Base-by-base conservation (phyloP, 176 grass and related monocot species). In the Pharus latifolius region DNA sequence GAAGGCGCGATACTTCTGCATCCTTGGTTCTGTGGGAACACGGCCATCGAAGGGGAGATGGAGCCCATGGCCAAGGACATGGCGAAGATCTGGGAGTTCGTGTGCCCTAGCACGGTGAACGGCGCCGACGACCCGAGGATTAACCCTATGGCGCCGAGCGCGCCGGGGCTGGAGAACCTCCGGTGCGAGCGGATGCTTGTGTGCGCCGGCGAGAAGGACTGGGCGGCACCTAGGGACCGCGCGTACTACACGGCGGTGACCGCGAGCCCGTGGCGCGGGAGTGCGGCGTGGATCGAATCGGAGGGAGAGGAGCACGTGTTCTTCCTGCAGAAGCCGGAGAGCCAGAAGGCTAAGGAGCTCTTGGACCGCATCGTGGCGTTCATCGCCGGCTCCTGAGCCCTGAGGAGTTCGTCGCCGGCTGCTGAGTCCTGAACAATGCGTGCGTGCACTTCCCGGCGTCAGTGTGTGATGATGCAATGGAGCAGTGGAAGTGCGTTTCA, bases 231-330 rank as follows among this genome's bases (percentile, higher is more conserved):
- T 26, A 18, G 88, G 7, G 67, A 53, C 20, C 62, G 38, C 15
- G 80, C 80, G 0, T 87, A 87, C 78, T 57, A 67, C 15, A 72
- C 71, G 29, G 59, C 70, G 20, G 12, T 87, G 67, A 50, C 69
- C 18, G 41, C 51, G 60, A 87, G 80, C 44, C 11, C 59, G 37
- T 91, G 88, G 88, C 46, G 40, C 25, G 84, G 89, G 14, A 38
- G 61, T 67, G 73, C 41, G 55, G 65, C 86, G 56, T 60, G 81
- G 78, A 12, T 37, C 43, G 81, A 81, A 67, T 69, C 84, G 4
- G 70, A 77, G 1, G 89, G 73, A 2, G 77, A 88, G 69, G 54
- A 41, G 3, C 84, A 92, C 54, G 71, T 79, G 3, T 92, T 87
- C 66, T 74, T 81, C 65, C 42, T 92, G 17, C 6, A 49, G 10